Evolutionary conservation across 306 rosid genomes (phyloP).

Genomic region (Betula pendula): DNA sequence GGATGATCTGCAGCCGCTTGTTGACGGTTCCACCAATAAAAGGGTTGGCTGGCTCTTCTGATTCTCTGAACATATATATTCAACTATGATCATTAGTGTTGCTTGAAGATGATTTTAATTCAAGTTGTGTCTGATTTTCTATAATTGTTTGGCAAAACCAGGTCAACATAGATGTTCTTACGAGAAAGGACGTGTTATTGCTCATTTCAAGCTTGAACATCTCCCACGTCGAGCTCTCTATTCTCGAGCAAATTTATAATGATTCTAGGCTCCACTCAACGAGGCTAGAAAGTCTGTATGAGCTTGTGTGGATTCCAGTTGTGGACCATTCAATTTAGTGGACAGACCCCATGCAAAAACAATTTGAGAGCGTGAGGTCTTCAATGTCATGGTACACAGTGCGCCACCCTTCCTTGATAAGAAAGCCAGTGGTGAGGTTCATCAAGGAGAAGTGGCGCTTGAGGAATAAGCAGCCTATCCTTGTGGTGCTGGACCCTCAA

Average conservation of each 20-base stretch:
- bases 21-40: slow-evolving; percentile 48
- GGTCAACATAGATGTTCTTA: neutral
- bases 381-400: slow-evolving; percentile 58
- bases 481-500: slow-evolving; percentile 62
- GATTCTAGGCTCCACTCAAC: slow-evolving; percentile 44
- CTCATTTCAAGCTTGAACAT: neutral
- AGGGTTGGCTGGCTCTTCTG: slow-evolving; percentile 48
- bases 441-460: slow-evolving; percentile 54
- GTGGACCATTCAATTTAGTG: slow-evolving; percentile 36
- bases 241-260: slow-evolving; percentile 59
- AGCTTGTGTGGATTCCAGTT: slow-evolving; percentile 61
- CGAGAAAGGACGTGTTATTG: neutral
- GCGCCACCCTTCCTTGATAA: slow-evolving; percentile 48
- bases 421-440: slow-evolving; percentile 48
- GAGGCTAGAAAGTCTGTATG: slow-evolving; percentile 31
- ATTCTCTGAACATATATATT: too few species aligned
- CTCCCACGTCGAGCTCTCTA: slow-evolving; percentile 17
- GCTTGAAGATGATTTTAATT: too few species aligned
- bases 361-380: slow-evolving; percentile 35
- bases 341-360: slow-evolving; percentile 36
- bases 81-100: too few species aligned
- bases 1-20: slow-evolving; percentile 54
- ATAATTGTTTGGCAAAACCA: neutral
- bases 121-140: neutral
- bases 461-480: slow-evolving; percentile 57